Percentiles rank a stretch among this genome's conserved stretches.
These are phyloP conservation scores for Diddensiella transvaalensis DNA, from an alignment of 805 yeast species.

Conservation along the genomic window DNA sequence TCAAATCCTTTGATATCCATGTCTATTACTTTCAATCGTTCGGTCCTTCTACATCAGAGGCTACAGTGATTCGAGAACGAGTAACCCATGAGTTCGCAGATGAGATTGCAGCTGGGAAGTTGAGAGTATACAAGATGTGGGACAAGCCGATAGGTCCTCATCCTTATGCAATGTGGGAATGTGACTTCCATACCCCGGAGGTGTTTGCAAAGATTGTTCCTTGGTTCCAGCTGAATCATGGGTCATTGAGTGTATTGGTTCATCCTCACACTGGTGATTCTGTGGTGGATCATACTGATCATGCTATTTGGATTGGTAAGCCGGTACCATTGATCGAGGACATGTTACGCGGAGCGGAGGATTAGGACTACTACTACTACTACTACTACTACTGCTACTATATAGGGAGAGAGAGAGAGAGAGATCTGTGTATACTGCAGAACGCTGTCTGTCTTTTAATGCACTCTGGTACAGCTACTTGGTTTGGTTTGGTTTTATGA, in stretches of 20 bases:
- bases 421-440: too few species aligned
- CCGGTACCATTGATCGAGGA: slow-evolving; percentile 29
- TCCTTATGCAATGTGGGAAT: slow-evolving; percentile 56
- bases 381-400: too few species aligned
- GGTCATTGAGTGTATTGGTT: slow-evolving; percentile 48
- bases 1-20: slow-evolving; percentile 51
- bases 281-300: slow-evolving; percentile 47
- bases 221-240: slow-evolving; percentile 53
- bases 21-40: slow-evolving; percentile 45
- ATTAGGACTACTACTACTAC: too few species aligned
- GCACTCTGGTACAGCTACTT: too few species aligned
- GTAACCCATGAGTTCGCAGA: slow-evolving; percentile 41
- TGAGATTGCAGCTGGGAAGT: slow-evolving; percentile 39
- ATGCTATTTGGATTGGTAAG: slow-evolving; percentile 59
- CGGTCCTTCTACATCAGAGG: slow-evolving; percentile 35
- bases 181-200: slow-evolving; percentile 48
- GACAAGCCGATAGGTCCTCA: slow-evolving; percentile 56
- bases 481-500: too few species aligned
- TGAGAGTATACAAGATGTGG: slow-evolving; percentile 45
- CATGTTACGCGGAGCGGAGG: slow-evolving; percentile 6
- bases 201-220: slow-evolving; percentile 45
- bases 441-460: too few species aligned
- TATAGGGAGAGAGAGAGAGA: too few species aligned
- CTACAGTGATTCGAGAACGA: slow-evolving; percentile 39
- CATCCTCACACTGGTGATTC: slow-evolving; percentile 48